Evolutionary conservation across 345 rosid genomes (phyloP).

Genomic region (Hibiscus trionum): DNA sequence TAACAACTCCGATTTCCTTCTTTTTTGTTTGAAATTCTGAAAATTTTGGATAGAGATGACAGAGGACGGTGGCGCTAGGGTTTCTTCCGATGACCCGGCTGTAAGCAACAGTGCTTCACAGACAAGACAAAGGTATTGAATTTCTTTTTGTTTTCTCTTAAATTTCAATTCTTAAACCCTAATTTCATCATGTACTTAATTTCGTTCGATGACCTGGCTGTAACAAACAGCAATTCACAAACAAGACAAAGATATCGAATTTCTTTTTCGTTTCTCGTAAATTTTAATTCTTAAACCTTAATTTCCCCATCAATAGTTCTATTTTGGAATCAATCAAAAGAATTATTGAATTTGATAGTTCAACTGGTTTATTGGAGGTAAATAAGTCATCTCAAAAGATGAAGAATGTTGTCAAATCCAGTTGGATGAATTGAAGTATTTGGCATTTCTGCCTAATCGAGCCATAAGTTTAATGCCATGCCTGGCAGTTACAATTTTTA

Average conservation of each 20-base stretch:
- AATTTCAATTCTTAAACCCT: background rate
- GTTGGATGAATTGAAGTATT: background rate
- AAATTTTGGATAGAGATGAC: conserved; percentile 28
- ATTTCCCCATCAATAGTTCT: background rate
- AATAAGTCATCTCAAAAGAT: background rate
- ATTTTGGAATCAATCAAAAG: background rate
- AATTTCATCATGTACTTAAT: background rate
- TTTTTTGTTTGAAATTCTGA: background rate
- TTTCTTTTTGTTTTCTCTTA: background rate
- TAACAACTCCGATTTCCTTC: background rate
- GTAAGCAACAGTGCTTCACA: conserved; percentile 28
- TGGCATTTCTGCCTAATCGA: background rate
- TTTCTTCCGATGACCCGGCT: conserved; percentile 30
- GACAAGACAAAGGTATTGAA: conserved; percentile 42
- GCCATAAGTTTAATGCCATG: background rate
- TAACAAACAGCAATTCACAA: conserved; percentile 26
- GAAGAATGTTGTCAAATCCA: background rate
- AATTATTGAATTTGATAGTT: background rate
- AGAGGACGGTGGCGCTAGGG: conserved; percentile 34
- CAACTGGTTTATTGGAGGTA: background rate
- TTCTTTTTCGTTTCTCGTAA: background rate
- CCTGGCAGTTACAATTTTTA: background rate
- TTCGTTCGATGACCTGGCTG: conserved; percentile 27
- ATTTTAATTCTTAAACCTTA: background rate
- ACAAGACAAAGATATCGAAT: conserved; percentile 41